Percentiles rank a stretch among this genome's conserved stretches.
Conservation (phyloP, 192 early-diverging fungal species). For the Backusella circina region DNA sequence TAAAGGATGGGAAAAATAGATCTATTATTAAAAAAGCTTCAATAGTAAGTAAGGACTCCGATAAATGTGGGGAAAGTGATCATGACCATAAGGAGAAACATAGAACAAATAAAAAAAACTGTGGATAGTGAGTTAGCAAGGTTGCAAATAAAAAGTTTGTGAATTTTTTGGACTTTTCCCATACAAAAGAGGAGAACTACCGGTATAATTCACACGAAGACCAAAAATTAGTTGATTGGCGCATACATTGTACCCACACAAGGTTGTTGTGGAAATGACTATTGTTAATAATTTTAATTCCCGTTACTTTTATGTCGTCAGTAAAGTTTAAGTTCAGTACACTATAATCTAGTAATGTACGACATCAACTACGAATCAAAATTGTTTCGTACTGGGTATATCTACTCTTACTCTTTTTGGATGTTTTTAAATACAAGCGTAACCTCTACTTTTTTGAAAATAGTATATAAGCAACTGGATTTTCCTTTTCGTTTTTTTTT, state of each 20-base stretch:
- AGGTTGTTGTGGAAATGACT: background rate
- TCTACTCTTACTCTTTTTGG: slow-evolving; percentile 2
- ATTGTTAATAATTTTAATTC: background rate
- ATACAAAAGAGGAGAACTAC: background rate
- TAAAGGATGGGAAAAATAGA: slow-evolving; percentile 5
- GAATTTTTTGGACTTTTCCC: background rate
- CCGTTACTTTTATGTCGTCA: background rate
- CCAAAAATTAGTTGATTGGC: background rate
- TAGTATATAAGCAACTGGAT: background rate
- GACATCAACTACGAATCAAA: background rate
- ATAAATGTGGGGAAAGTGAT: background rate
- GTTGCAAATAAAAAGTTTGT: background rate
- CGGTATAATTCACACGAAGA: background rate
- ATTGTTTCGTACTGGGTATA: slow-evolving; percentile 2
- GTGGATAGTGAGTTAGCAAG: background rate
- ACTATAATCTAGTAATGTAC: background rate
- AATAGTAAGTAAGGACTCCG: background rate
- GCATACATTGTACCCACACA: background rate
- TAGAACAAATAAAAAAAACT: background rate
- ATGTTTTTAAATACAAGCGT: slow-evolving; percentile 5
- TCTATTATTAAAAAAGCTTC: slow-evolving; percentile 2
- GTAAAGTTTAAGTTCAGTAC: background rate
- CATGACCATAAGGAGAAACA: background rate
- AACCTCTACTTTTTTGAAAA: background rate
- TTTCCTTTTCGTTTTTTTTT: background rate